Base-by-base conservation (phyloP, 208 protist species). In the Leishmania braziliensis region DNA sequence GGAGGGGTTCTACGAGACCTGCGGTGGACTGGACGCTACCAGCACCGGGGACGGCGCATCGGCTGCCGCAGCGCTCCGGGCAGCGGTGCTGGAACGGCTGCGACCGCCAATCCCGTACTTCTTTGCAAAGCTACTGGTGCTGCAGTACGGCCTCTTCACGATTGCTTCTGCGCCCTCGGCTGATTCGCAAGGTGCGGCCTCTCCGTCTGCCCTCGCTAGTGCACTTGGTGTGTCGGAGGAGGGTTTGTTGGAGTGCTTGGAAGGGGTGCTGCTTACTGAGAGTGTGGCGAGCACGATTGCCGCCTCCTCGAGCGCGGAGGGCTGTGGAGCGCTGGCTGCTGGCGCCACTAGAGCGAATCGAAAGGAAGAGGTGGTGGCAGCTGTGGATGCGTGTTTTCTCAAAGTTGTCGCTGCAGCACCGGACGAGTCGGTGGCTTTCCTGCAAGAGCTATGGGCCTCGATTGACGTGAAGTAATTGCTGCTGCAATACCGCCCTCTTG, bases 1-100 rank as follows among this genome's bases (percentile, higher is more conserved):
- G 69, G 79, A 83, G 50, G 69, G 76, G 63, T 84, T 87, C 79
- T 86, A 80, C 66, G 82, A 86, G 10, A 50, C 58, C 16, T 82
- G 82, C 66, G 74, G 39, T 9, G 65, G 75, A 2, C 62, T 84
- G 46, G 46, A 23, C n/a, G 46, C 23, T 26, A 3, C 46, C 73
- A 48, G 70, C 46, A 82, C 29, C 20, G 75, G 77, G 4, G 77
- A 29, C 16, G 36, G 43, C 33, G 74, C 72, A 43, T 62, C 71
- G 1, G 58, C 71, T 3, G 60, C 69, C 43, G 51, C 63, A 51
- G 75, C 51, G 58, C 48, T 81, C 46, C 65, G 9, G 36, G 54
- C 73, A 0, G 58, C 65, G 4, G 10, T 80, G 76, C 5, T n/a
- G 33, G 75, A 80, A 46, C 75, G 75, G 23, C 72, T 84, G 75